Evolutionary conservation across 2,329 filamentous ascomycete genomes (phyloP).

Genomic region (Macrophomina tecta): DNA sequence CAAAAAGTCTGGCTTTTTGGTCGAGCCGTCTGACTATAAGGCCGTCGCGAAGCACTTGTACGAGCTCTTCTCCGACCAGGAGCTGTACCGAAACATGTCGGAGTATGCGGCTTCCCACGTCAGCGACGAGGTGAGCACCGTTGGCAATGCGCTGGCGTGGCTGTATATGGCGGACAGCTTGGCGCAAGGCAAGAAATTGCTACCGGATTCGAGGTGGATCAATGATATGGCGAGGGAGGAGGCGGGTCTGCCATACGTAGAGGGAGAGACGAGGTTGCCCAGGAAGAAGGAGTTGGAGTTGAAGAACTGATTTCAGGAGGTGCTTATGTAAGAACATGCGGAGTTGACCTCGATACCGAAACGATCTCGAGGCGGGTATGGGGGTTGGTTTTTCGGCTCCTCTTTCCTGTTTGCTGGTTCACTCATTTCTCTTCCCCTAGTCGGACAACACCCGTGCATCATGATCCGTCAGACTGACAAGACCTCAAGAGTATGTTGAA

Average conservation of each 20-base stretch:
- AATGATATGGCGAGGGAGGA: conserved; percentile 75
- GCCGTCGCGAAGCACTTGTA: conserved; percentile 72
- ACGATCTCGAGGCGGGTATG: not conserved
- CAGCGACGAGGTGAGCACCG: conserved; percentile 81
- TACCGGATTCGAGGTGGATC: conserved; percentile 70
- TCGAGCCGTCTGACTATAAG: conserved; percentile 72
- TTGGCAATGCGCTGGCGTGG: conserved; percentile 78
- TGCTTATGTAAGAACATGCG: not conserved
- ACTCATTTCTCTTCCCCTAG: too few relatives aligned
- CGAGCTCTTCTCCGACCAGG: conserved; percentile 68
- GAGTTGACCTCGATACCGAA: not conserved
- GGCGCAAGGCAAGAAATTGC: conserved; percentile 62
- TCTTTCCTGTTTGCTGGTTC: too few relatives aligned
- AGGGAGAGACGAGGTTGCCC: conserved; percentile 67
- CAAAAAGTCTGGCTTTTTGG: conserved; percentile 74
- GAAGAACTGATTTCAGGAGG: conserved; percentile 6
- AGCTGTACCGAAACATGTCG: conserved; percentile 72
- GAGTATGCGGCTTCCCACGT: conserved; percentile 68
- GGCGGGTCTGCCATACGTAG: conserved; percentile 63
- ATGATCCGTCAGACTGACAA: too few relatives aligned
- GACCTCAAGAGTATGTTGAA: too few relatives aligned
- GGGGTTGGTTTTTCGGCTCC: not conserved
- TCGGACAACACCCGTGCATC: too few relatives aligned
- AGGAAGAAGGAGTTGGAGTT: conserved; percentile 33
- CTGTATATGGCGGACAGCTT: conserved; percentile 76